Base-by-base conservation (phyloP, 1,284 basidiomycete genomes). In the Ganoderma boninense region DNA sequence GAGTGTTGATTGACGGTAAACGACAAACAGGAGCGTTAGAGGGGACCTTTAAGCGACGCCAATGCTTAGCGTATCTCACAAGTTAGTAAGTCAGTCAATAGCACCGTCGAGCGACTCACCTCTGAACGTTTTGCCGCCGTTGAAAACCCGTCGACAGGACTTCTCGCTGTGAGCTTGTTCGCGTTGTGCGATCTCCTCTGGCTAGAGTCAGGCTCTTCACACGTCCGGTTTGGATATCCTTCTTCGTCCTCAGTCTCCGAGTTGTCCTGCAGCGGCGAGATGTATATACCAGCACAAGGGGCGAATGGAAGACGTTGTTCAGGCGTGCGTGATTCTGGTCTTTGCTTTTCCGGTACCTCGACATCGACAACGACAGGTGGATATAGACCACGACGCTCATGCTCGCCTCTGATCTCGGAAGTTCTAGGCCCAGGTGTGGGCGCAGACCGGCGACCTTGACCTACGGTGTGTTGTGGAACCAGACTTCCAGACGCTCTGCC, bases 261-360 rank as follows among this genome's bases (percentile, higher is more conserved):
- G 54, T 14, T 32, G 14, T 74, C 70, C 40, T 79, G 80, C 38
- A 87, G 78, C 57, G 87, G 88, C 44, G 88, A 89, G 67, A 89
- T 75, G 71, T 79, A 85, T 40, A 85, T 82, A 0, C 83, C 86
- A 4, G 83, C 81, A 52, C 81, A 83, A 18, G 85, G 84, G 16
- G 84, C 81, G 74, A 87, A 86, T 10, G 60, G 40, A 42, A 62
- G 20, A 16, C 40, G 60, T 6, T 40, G 54, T 16, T 16, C 23
- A 23, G 60, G 23, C 16, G 60, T 40, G 23, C 10, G 11, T 43
- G 40, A 23, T 62, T 16, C 14, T 13, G 23, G 23, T 42, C 23
- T 7, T 23, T 18, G n/a, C 32, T 18, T 35, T n/a, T 42, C 59
- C n/a, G 59, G n/a, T 13, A 13, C 38, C 11, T 60, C 26, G 38